These are phyloP conservation scores for Beauveria bassiana DNA, from an alignment of 2,329 filamentous ascomycete species.

Conservation along the genomic window DNA sequence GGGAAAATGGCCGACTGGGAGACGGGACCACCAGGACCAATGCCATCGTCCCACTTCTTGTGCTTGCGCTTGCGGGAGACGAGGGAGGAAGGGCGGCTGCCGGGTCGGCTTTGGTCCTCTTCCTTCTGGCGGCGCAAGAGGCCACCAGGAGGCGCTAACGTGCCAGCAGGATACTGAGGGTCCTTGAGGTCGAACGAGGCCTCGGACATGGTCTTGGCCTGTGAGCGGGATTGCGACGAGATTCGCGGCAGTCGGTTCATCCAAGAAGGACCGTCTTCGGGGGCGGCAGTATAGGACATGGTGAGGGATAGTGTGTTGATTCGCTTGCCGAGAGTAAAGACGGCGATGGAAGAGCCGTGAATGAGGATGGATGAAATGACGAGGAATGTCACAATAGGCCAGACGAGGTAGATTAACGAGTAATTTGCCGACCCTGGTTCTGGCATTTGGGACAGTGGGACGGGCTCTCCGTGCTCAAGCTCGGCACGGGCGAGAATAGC, in stretches of 20 bases:
- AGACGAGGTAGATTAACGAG: constrained; percentile 75
- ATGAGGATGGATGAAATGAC: constrained; percentile 92
- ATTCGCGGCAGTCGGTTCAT: constrained; percentile 83
- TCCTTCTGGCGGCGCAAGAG: constrained; percentile 80
- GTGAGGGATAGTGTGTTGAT: constrained; percentile 96
- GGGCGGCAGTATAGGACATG: constrained; percentile 88
- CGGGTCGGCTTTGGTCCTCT: constrained; percentile 49
- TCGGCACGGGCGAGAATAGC: constrained; percentile 91
- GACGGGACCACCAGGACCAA: constrained; percentile 78
- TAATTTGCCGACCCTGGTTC: constrained; percentile 48
- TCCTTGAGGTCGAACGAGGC: constrained; percentile 57
- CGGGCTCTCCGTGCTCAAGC: constrained; percentile 66
- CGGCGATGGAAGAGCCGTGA: constrained; percentile 94
- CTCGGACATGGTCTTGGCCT: constrained; percentile 78
- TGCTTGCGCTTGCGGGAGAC: constrained; percentile 55
- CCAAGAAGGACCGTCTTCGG: constrained; percentile 85
- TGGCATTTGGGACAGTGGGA: constrained; percentile 61
- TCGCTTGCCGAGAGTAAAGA: constrained; percentile 94
- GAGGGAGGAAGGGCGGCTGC: constrained; percentile 52
- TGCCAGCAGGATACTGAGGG: constrained; percentile 57
- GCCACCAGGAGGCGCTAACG: constrained; percentile 63
- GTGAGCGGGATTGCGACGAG: constrained; percentile 63
- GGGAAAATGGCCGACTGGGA: constrained; percentile 86
- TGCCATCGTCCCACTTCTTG: constrained; percentile 63
- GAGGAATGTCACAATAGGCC: constrained; percentile 91